Percentiles rank a stretch among this genome's conserved stretches.
phyloP scores from a whole-genome alignment of 352 stramenopile species.

The Phytophthora pisi region DNA sequence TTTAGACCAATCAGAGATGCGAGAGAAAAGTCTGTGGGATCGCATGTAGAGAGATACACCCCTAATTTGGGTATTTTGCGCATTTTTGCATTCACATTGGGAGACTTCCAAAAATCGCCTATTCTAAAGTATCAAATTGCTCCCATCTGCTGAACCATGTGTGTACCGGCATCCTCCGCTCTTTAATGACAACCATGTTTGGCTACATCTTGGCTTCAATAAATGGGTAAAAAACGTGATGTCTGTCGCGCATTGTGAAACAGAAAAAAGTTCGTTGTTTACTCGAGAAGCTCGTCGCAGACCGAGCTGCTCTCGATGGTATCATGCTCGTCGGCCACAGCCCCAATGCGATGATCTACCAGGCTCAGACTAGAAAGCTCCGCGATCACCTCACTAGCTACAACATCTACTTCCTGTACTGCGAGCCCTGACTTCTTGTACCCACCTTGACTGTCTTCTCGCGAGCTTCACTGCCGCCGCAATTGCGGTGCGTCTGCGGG shows the following conservation, averaged over 20 bases:
- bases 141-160: no score
- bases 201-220: not conserved
- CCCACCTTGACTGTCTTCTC: not conserved
- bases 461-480: not conserved
- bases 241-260: not conserved
- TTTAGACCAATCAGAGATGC: no score
- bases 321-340: not conserved
- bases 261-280: not conserved
- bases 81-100: no score
- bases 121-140: no score
- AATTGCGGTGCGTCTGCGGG: constrained; percentile 4
- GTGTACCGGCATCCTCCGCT: not conserved
- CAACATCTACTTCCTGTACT: constrained; percentile 5
- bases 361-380: constrained; percentile 1
- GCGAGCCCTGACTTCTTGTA: constrained; percentile 1
- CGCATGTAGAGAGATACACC: no score
- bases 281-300: constrained; percentile 6
- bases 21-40: no score
- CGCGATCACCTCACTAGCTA: constrained; percentile 9
- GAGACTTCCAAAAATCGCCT: no score
- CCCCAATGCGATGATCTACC: constrained; percentile 8
- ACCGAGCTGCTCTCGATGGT: constrained; percentile 7
- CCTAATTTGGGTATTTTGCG: no score
- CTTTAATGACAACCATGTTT: not conserved
- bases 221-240: constrained; percentile 4